These are phyloP conservation scores for Phytophthora citrophthora DNA, from an alignment of 352 stramenopile genomes.

Conservation along the genomic window DNA sequence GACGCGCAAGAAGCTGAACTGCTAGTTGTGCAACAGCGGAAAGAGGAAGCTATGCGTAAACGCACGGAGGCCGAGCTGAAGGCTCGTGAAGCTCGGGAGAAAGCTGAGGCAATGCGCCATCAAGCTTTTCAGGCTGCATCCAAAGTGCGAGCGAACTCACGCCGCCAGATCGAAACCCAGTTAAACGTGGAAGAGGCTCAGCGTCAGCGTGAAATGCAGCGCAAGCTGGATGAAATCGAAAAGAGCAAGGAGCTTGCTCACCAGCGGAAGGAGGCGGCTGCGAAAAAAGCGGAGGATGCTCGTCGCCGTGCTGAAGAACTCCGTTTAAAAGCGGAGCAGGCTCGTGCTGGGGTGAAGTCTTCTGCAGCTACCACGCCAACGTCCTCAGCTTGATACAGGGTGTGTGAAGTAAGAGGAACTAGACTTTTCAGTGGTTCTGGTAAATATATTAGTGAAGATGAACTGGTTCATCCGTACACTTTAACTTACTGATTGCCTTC, in stretches of 20 bases:
- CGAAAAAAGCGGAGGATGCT: slow-evolving; percentile 59
- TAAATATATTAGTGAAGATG: slow-evolving; percentile 34
- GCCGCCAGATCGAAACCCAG: slow-evolving; percentile 70
- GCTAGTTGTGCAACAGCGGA: slow-evolving; percentile 55
- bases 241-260: slow-evolving; percentile 51
- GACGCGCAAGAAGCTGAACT: slow-evolving; percentile 52
- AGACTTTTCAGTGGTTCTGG: background rate
- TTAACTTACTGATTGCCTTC: slow-evolving; percentile 28
- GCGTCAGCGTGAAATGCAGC: slow-evolving; percentile 48
- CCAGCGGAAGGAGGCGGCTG: slow-evolving; percentile 49
- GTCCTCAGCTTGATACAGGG: slow-evolving; percentile 21
- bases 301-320: slow-evolving; percentile 64
- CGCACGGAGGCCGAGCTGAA: slow-evolving; percentile 75
- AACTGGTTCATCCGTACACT: slow-evolving; percentile 2
- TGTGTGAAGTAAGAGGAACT: background rate
- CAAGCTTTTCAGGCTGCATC: slow-evolving; percentile 71
- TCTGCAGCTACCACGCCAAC: slow-evolving; percentile 14
- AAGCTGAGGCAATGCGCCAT: slow-evolving; percentile 67
- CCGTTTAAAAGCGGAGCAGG: slow-evolving; percentile 56
- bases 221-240: slow-evolving; percentile 57
- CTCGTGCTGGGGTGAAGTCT: slow-evolving; percentile 40
- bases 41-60: slow-evolving; percentile 65
- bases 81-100: slow-evolving; percentile 58
- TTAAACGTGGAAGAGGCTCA: slow-evolving; percentile 65
- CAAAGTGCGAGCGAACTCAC: slow-evolving; percentile 68